Conservation (phyloP, 2,329 filamentous ascomycete species). For the Aspergillus fructus region DNA sequence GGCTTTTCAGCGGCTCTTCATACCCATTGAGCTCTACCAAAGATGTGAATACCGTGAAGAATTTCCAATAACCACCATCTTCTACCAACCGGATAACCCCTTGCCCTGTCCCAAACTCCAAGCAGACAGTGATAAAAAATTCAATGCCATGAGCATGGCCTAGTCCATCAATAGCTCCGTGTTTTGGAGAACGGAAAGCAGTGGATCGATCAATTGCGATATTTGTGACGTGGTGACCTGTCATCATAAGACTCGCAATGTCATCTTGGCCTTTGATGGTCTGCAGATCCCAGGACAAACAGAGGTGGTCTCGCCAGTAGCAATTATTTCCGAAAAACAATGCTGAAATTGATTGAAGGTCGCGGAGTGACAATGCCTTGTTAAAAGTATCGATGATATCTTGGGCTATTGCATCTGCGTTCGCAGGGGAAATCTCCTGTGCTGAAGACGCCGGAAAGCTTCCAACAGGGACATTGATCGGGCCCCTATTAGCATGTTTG, state of each 20-base stretch:
- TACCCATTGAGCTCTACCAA: slow-evolving; percentile 55
- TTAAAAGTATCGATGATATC: no score
- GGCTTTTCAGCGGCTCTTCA: slow-evolving; percentile 50
- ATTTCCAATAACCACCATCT: slow-evolving; percentile 55
- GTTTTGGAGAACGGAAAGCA: slow-evolving; percentile 44
- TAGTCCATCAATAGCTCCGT: slow-evolving; percentile 50
- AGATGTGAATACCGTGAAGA: slow-evolving; percentile 63
- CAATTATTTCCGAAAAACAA: slow-evolving; percentile 14
- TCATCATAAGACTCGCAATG: slow-evolving; percentile 34
- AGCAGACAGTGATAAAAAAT: slow-evolving; percentile 57
- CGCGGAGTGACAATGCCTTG: no score
- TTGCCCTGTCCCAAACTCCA: slow-evolving; percentile 53
- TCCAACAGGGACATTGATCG: no score
- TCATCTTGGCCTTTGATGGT: slow-evolving; percentile 50
- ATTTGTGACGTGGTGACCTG: slow-evolving; percentile 46
- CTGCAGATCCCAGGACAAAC: slow-evolving; percentile 55
- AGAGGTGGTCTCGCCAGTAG: slow-evolving; percentile 61
- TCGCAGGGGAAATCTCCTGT: no score
- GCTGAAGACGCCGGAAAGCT: no score
- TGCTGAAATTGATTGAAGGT: no score
- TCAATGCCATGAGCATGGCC: slow-evolving; percentile 54
- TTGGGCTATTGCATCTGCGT: no score
- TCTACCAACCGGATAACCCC: slow-evolving; percentile 56
- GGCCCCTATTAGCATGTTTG: no score
- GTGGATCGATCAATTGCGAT: slow-evolving; percentile 32